Base-by-base conservation (phyloP, 2,329 filamentous ascomycete species). In the Ilyonectria sp. region DNA sequence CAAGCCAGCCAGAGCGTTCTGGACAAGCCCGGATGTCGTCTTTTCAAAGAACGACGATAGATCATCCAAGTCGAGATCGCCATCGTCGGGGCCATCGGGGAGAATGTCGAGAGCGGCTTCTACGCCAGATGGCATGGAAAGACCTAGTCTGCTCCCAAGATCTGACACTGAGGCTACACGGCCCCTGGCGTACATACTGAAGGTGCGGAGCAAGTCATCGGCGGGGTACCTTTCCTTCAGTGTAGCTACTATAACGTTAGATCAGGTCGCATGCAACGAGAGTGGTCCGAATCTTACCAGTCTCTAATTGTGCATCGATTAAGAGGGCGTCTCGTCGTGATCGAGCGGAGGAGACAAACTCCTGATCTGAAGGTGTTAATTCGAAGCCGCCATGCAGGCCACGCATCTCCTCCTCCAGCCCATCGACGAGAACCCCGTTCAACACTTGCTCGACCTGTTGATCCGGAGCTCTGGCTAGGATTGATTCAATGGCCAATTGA, bases 351-450 rank as follows among this genome's bases (percentile, higher is more conserved):
- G 75, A 71, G 9, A 82, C 69, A 31, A 83, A 78, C 9, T 75
- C 75, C 49, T 78, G 75, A 60, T 83, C 81, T 29, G 80, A 75
- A 70, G 80, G 69, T 67, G 75, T 80, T 19, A 80, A 68, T 59
- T 79, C 77, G 23, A 74, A 69, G 17, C 75, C 75, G 3, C 75
- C 76, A 55, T 79, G 78, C 37, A 80, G 74, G 21, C 74, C 73
- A 11, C 76, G 82, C 53, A 87, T 72, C 50, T 81, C 80, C 11
- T 84, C 82, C 29, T 91, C 85, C 2, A 93, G 79, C 5, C 91
- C 83, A 9, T 85, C 81, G 7, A 86, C 83, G 40, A 93, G 84
- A 3, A 89, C 83, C 60, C 89, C 86, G 11, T 86, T 85, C 17
- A 91, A 76, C 19, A 86, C 81, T 17, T 89, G 86, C 15, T 89